A percentile compares a stretch with the other conserved stretches of the same genome.
Conservation (phyloP, 2,329 filamentous ascomycete genomes). For the Colletotrichum ledebouriae region DNA sequence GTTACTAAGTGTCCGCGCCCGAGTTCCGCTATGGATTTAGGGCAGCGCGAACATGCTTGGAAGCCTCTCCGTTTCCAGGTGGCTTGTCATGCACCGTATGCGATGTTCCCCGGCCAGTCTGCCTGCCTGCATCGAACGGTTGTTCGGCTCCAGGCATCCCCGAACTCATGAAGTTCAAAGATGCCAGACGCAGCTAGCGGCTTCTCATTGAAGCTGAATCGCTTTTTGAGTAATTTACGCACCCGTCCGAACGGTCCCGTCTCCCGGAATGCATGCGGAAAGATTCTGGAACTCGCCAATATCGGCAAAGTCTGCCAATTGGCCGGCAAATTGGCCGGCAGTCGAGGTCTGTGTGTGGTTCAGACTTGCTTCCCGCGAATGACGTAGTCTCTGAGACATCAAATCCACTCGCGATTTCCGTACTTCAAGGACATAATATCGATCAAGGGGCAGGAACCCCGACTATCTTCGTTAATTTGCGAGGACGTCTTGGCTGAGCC, state of each 20-base stretch:
- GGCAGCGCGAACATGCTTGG: background rate
- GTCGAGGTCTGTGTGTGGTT: background rate
- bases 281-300: background rate
- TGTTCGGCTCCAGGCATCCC: conserved; percentile 6
- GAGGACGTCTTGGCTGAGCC: background rate
- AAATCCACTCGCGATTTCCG: background rate
- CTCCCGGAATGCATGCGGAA: background rate
- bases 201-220: background rate
- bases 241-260: conserved; percentile 7
- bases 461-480: background rate
- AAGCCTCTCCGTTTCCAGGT: background rate
- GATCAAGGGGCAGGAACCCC: background rate
- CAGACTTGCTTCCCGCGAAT: background rate
- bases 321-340: background rate
- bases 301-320: background rate
- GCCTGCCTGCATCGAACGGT: background rate
- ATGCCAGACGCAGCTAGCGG: background rate
- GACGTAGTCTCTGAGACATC: conserved; percentile 4
- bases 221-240: background rate
- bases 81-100: background rate
- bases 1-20: background rate
- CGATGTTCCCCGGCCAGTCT: background rate
- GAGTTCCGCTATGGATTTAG: background rate
- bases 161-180: background rate
- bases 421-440: background rate